phyloP scores from a whole-genome alignment of 257 asterid species.

The Schizonepeta tenuifolia region DNA sequence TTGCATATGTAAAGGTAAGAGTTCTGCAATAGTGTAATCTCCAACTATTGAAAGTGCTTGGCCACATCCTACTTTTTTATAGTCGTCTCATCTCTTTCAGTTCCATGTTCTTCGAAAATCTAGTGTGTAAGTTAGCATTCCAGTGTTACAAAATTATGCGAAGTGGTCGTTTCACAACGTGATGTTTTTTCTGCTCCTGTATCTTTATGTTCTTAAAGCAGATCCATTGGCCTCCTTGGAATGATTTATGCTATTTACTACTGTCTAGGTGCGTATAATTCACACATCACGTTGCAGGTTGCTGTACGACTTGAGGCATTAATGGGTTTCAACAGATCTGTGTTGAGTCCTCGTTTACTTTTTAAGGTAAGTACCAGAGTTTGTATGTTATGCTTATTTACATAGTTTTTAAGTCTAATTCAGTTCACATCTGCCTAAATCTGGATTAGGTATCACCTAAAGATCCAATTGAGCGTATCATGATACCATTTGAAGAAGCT shows the following conservation, averaged over 20 bases:
- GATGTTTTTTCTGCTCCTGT: neutral
- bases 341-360: slow-evolving; percentile 61
- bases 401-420: slow-evolving; percentile 23
- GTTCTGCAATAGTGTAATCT: neutral
- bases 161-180: slow-evolving; percentile 17
- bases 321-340: slow-evolving; percentile 57
- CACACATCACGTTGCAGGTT: slow-evolving; percentile 53
- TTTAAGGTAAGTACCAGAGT: slow-evolving; percentile 47
- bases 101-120: slow-evolving; percentile 1
- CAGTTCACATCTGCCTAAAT: slow-evolving; percentile 22
- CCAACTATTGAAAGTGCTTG: neutral
- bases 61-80: neutral
- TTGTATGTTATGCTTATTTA: slow-evolving; percentile 3
- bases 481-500: slow-evolving; percentile 64
- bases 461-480: slow-evolving; percentile 58
- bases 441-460: slow-evolving; percentile 49
- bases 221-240: neutral
- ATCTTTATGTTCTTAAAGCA: neutral
- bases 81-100: neutral
- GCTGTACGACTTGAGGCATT: slow-evolving; percentile 70
- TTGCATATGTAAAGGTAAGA: slow-evolving; percentile 1
- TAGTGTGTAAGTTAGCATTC: neutral
- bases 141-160: slow-evolving; percentile 6
- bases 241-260: slow-evolving; percentile 15
- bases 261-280: slow-evolving; percentile 13